Evolutionary conservation across 805 yeast species (phyloP).

Genomic region (Saturnispora serradocipensis): DNA sequence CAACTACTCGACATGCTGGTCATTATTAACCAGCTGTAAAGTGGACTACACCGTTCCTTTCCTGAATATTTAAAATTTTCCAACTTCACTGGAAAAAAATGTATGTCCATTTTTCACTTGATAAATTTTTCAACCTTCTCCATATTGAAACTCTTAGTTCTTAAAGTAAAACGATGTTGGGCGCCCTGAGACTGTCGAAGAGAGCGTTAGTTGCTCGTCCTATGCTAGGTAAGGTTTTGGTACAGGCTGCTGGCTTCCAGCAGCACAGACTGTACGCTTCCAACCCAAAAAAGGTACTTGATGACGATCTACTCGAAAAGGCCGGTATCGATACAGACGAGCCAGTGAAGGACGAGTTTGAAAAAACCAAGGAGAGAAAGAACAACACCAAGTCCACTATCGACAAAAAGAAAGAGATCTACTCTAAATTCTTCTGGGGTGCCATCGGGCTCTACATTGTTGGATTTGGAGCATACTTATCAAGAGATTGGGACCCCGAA

Average conservation of each 20-base stretch:
- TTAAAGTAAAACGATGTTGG: background rate
- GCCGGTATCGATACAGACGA: constrained; percentile 68
- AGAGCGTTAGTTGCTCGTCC: background rate
- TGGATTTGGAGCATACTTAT: constrained; percentile 54
- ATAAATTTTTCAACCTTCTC: background rate
- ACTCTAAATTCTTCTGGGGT: constrained; percentile 62
- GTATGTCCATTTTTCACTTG: background rate
- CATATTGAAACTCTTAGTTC: background rate
- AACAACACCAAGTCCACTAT: constrained; percentile 57
- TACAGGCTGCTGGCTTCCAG: background rate
- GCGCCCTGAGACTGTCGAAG: constrained; percentile 1
- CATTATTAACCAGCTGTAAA: background rate
- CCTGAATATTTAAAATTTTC: background rate
- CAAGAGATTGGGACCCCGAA: constrained; percentile 78
- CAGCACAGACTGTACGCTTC: background rate
- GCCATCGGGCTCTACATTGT: constrained; percentile 28
- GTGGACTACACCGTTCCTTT: background rate
- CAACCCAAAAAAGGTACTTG: constrained; percentile 37
- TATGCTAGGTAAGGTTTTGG: background rate
- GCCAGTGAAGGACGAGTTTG: constrained; percentile 22
- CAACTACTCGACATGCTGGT: background rate
- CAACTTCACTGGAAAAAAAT: background rate
- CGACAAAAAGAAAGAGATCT: constrained; percentile 74
- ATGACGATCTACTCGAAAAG: constrained; percentile 71
- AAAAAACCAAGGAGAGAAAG: constrained; percentile 34